phyloP scores from a whole-genome alignment of 441 rosid genomes.

The Bruguiera hainesii region DNA sequence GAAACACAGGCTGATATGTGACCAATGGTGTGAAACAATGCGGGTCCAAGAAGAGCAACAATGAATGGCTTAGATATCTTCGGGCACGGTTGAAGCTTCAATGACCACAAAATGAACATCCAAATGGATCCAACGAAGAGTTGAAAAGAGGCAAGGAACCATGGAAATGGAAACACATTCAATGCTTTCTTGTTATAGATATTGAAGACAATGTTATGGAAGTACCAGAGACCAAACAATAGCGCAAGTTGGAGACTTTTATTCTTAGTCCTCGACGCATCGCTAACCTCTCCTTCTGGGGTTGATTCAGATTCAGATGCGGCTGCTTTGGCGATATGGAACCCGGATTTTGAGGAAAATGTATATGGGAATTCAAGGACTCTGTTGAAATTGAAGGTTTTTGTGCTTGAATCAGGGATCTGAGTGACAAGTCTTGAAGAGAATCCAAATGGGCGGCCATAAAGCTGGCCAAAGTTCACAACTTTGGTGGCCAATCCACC shows the following conservation, averaged over 20 bases:
- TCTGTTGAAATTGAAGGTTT: conserved; percentile 18
- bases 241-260: conserved; percentile 64
- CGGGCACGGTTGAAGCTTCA: conserved; percentile 73
- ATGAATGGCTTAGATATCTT: conserved; percentile 78
- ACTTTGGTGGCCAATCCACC: conserved; percentile 13
- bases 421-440: conserved; percentile 29
- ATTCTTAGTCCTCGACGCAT: conserved; percentile 28
- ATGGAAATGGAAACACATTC: conserved; percentile 85
- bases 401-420: conserved; percentile 36
- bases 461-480: conserved; percentile 15
- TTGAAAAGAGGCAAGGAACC: conserved; percentile 98
- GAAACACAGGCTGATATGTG: conserved; percentile 97
- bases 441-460: conserved; percentile 34
- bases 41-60: conserved; percentile 84
- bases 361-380: conserved; percentile 21
- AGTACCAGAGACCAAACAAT: conserved; percentile 85
- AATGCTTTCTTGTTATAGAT: conserved; percentile 88
- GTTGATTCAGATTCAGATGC: conserved; percentile 39
- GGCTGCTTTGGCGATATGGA: conserved; percentile 35
- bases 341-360: conserved; percentile 32
- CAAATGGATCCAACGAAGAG: conserved; percentile 84
- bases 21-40: conserved; percentile 89
- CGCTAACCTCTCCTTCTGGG: conserved; percentile 42
- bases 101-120: conserved; percentile 80
- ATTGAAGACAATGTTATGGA: conserved; percentile 88